Evolutionary conservation across 257 asterid genomes (phyloP), one percentile per base, ranked within the genome.

Genomic region (Penstemon barbatus): DNA sequence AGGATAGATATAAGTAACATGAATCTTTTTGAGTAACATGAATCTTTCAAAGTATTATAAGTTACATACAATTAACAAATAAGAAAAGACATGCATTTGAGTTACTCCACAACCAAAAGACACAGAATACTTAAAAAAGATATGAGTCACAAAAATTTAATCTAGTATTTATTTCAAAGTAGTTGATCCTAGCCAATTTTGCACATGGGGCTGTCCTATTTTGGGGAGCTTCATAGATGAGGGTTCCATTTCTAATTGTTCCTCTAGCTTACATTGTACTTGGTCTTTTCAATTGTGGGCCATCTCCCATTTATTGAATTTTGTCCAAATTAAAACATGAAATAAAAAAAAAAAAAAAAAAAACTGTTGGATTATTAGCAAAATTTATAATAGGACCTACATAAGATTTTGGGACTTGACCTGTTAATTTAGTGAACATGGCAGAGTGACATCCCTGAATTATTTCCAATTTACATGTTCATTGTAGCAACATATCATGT

Each of bases 241-340:
- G 42, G 58, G 44, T 61, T 58, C 76, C 68, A 59, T 74, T 64
- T 65, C 70, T 18, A 25, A 52, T 55, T 18, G 62, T 54, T 77
- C 64, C 70, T 74, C 66, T 15, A 15, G 18, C 18, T 41, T 61
- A 75, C 86, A 71, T 45, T 70, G 83, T 77, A 79, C 78, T 58
- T 83, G 85, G 87, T 71, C 79, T 74, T 79, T 71, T 71, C 70
- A 57, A 40, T 65, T 63, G 78, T 72, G 77, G 87, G 82, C 51
- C 80, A 67, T 68, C 25, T 19, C 44, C 66, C 53, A 13, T 10
- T 10, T 70, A 67, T 67, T 59, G 19, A 50, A 75, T 66, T 72
- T 75, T 60, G 63, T 58, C 36, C 9, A 46, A 19, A 9, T 69
- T 18, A 44, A 64, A 48, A 46, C 40, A 7, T 60, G 54, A 44